A percentile compares a stretch with the other conserved stretches of the same genome.
phyloP scores from a whole-genome alignment of 2,329 filamentous ascomycete genomes.

The Fusarium humuli region DNA sequence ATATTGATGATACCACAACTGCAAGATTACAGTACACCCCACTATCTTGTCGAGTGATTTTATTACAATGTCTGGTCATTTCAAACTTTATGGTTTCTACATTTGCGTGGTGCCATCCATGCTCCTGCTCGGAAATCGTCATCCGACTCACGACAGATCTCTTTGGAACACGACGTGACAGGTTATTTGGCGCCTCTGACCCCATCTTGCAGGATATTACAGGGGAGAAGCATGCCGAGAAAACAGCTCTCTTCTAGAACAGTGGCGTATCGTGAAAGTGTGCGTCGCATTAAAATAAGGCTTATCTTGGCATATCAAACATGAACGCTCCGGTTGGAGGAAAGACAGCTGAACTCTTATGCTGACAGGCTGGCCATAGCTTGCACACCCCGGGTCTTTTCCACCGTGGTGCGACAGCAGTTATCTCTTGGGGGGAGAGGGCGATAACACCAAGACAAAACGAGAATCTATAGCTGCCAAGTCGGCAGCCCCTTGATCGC shows the following conservation, averaged over 20 bases:
- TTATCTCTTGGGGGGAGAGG: conserved; percentile 20
- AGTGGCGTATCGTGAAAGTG: conserved; percentile 15
- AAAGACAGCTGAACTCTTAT: conserved; percentile 17
- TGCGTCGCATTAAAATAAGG: conserved; percentile 10
- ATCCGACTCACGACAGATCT: background rate
- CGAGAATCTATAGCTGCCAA: background rate
- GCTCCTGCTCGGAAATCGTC: conserved; percentile 12
- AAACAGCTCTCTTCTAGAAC: conserved; percentile 42
- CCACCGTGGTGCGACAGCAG: conserved; percentile 33
- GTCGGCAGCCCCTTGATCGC: conserved; percentile 17
- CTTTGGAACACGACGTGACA: conserved; percentile 5
- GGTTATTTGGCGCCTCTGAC: conserved; percentile 19
- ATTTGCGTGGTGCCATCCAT: conserved; percentile 10
- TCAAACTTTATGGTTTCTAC: conserved; percentile 1
- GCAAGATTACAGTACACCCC: conserved; percentile 14
- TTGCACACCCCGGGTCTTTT: conserved; percentile 15
- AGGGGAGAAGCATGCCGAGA: conserved; percentile 28
- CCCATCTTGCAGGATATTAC: conserved; percentile 23
- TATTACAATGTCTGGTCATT: background rate
- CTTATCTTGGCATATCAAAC: conserved; percentile 21
- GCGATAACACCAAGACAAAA: conserved; percentile 21
- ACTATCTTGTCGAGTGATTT: background rate
- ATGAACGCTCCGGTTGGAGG: conserved; percentile 22
- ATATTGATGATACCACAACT: conserved; percentile 13
- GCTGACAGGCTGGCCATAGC: conserved; percentile 22